Evolutionary conservation across 1,284 basidiomycete genomes (phyloP).

Genomic region (Cryptococcus depauperatus): DNA sequence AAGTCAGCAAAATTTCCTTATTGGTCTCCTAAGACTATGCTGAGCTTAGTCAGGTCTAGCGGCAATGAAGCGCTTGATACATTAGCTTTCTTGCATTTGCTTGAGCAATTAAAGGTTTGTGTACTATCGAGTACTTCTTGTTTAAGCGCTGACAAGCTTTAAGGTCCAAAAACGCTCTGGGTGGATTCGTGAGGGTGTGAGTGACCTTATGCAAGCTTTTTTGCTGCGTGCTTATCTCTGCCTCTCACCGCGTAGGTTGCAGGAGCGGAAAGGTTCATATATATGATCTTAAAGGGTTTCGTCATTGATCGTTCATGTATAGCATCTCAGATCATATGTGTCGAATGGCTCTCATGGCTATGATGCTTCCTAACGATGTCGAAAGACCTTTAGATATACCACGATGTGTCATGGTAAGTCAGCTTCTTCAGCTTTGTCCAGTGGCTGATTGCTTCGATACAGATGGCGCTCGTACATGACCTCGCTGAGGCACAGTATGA

Average conservation of each 20-base stretch:
- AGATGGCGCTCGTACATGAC: constrained; percentile 85
- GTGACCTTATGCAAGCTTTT: constrained; percentile 15
- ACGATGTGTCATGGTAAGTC: constrained; percentile 48
- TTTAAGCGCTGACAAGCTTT: neutral
- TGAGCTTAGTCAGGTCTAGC: constrained; percentile 49
- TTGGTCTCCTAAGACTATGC: neutral
- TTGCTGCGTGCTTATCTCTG: constrained; percentile 4
- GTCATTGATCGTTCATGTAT: too few species aligned
- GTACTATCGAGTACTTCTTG: neutral
- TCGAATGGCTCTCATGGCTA: constrained; percentile 84
- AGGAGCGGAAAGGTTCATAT: constrained; percentile 63
- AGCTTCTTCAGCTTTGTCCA: too few species aligned
- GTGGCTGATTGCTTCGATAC: neutral
- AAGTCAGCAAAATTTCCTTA: constrained; percentile 24
- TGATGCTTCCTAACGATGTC: constrained; percentile 61
- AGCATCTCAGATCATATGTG: constrained; percentile 98
- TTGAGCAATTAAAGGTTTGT: constrained; percentile 74
- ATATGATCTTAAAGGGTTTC: constrained; percentile 5
- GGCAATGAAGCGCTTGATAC: constrained; percentile 58
- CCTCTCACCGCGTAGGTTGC: constrained; percentile 52
- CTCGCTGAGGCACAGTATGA: constrained; percentile 78
- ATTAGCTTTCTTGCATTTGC: constrained; percentile 78
- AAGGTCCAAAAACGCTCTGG: constrained; percentile 91
- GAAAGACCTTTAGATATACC: constrained; percentile 59
- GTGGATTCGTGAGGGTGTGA: constrained; percentile 75